phyloP scores from a whole-genome alignment of 805 yeast genomes.

The Trichomonascus vanleenenianus region DNA sequence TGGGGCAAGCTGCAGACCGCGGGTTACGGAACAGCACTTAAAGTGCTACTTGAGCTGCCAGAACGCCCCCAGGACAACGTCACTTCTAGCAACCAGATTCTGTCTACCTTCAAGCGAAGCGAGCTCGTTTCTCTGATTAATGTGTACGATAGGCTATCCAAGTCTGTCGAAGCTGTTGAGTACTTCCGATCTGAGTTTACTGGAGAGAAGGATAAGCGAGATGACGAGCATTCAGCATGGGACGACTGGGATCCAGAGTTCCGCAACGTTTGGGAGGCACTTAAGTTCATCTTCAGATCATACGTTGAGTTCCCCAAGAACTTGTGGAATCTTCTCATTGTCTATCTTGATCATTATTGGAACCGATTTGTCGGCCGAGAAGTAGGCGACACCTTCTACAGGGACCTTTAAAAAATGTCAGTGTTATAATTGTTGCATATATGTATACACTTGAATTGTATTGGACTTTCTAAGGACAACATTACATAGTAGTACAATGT shows the following conservation, averaged over 20 bases:
- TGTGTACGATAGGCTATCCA: conserved; percentile 87
- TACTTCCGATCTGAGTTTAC: conserved; percentile 39
- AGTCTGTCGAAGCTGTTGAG: conserved; percentile 67
- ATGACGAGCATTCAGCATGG: conserved; percentile 1
- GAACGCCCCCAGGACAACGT: conserved; percentile 39
- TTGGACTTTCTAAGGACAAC: too few species aligned
- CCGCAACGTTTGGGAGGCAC: conserved; percentile 47
- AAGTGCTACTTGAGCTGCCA: conserved; percentile 73
- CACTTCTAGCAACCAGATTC: conserved; percentile 40
- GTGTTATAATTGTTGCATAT: neutral
- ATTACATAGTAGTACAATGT: neutral
- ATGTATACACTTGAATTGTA: neutral
- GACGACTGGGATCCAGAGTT: conserved; percentile 39
- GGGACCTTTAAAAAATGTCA: neutral
- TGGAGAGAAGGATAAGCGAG: conserved; percentile 10
- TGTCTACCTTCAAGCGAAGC: conserved; percentile 55
- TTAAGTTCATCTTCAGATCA: conserved; percentile 55
- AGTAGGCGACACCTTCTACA: neutral
- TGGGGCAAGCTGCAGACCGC: conserved; percentile 98
- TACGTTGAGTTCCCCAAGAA: conserved; percentile 65
- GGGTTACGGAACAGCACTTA: conserved; percentile 95
- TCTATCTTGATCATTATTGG: conserved; percentile 56
- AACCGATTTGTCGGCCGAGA: conserved; percentile 61
- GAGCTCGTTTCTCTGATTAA: conserved; percentile 88
- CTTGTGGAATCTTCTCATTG: conserved; percentile 42